phyloP scores from a whole-genome alignment of 495 filamentous ascomycete genomes.

The Barbatosphaeria neglecta region DNA sequence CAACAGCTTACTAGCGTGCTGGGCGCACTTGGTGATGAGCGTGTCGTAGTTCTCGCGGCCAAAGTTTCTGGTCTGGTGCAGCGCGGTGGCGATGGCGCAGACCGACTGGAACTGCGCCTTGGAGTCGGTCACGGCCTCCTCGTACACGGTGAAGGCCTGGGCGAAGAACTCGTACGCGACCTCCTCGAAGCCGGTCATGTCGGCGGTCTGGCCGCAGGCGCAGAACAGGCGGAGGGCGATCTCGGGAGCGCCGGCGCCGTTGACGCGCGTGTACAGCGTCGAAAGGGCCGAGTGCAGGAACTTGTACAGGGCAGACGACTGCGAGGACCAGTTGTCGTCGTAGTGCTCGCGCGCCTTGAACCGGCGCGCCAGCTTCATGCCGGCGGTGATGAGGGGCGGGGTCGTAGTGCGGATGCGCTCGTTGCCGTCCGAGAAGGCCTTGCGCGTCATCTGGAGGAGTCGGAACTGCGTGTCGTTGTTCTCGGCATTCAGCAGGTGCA shows the following conservation, averaged over 20 bases:
- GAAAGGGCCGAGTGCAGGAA: constrained; percentile 84
- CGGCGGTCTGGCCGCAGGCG: constrained; percentile 83
- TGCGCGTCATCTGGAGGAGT: constrained; percentile 79
- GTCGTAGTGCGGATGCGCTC: constrained; percentile 93
- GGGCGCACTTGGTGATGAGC: constrained; percentile 89
- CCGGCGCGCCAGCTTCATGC: constrained; percentile 77
- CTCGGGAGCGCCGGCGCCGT: constrained; percentile 64
- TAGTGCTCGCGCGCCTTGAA: constrained; percentile 89
- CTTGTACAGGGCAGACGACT: constrained; percentile 81
- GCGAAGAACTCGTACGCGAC: constrained; percentile 97
- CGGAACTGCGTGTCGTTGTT: constrained; percentile 92
- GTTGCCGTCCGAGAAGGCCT: constrained; percentile 83
- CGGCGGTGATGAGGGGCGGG: constrained; percentile 81
- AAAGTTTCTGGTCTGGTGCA: constrained; percentile 80
- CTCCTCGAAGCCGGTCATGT: constrained; percentile 87
- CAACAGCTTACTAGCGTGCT: constrained; percentile 92
- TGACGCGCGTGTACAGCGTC: constrained; percentile 79
- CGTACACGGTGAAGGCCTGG: constrained; percentile 96
- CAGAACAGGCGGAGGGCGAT: constrained; percentile 80
- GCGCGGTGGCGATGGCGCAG: constrained; percentile 79
- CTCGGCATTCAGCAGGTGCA: constrained; percentile 72
- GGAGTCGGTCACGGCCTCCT: constrained; percentile 88
- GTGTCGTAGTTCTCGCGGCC: constrained; percentile 97
- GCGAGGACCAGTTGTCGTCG: constrained; percentile 87
- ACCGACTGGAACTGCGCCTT: constrained; percentile 96